These are phyloP conservation scores for Xylaria palmicola DNA, from an alignment of 495 filamentous ascomycete genomes.

Conservation along the genomic window DNA sequence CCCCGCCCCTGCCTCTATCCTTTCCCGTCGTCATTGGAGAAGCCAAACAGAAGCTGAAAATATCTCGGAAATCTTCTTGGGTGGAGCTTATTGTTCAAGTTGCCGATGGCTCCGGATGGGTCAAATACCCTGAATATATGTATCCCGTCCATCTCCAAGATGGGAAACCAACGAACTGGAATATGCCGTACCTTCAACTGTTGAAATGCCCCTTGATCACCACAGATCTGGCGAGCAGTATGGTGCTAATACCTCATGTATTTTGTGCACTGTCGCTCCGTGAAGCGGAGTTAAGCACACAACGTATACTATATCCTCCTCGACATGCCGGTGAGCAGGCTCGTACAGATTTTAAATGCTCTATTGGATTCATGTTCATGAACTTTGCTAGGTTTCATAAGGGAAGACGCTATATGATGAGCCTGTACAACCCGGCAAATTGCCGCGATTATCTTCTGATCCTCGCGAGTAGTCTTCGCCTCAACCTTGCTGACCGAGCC, in stretches of 20 bases:
- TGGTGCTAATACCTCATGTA: background rate
- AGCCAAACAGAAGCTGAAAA: background rate
- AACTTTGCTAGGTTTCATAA: background rate
- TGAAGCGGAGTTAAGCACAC: background rate
- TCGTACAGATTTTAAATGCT: background rate
- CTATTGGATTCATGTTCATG: background rate
- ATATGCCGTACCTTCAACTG: slow-evolving; percentile 31
- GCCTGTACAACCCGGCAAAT: background rate
- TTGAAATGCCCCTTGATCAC: background rate
- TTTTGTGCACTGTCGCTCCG: background rate
- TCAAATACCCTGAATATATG: slow-evolving; percentile 14
- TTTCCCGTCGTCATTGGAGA: background rate
- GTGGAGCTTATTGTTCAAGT: background rate
- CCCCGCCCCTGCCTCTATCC: background rate
- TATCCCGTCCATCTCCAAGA: slow-evolving; percentile 17
- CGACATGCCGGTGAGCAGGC: background rate
- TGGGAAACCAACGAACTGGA: slow-evolving; percentile 22
- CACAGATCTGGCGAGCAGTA: background rate
- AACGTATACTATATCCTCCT: background rate
- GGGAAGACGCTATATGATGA: background rate
- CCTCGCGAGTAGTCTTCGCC: slow-evolving; percentile 18
- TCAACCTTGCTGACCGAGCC: slow-evolving; percentile 28
- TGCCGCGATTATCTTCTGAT: slow-evolving; percentile 12
- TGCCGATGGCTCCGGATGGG: background rate
- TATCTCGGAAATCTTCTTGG: background rate